phyloP scores from a whole-genome alignment of 2,329 filamentous ascomycete genomes.

The Pleoardoris graminearum region DNA sequence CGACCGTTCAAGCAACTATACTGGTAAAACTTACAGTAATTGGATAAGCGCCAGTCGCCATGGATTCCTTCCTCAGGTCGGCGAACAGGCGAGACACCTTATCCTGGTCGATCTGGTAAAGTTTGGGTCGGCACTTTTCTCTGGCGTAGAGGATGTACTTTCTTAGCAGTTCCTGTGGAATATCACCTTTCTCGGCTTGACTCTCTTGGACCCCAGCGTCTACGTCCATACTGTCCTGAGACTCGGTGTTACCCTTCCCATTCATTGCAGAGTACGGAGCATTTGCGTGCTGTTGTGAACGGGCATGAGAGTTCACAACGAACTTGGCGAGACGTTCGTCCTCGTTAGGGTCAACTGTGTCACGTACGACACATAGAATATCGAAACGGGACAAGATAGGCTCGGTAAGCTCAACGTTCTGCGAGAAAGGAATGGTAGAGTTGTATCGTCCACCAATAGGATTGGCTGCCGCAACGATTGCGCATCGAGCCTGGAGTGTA shows the following conservation, averaged over 20 bases:
- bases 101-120: constrained; percentile 97
- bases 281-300: constrained; percentile 71
- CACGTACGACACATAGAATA: constrained; percentile 92
- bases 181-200: constrained; percentile 67
- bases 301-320: constrained; percentile 90
- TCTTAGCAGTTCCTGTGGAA: constrained; percentile 84
- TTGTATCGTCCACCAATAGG: constrained; percentile 97
- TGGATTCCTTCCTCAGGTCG: constrained; percentile 90
- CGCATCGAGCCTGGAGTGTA: constrained; percentile 91
- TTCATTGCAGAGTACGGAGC: constrained; percentile 39
- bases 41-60: constrained; percentile 94
- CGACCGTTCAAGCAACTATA: background rate
- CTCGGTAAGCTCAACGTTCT: constrained; percentile 96
- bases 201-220: constrained; percentile 51
- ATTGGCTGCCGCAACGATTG: constrained; percentile 95
- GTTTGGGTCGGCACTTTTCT: constrained; percentile 84
- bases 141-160: constrained; percentile 98
- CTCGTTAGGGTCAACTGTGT: constrained; percentile 88
- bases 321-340: constrained; percentile 93
- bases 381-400: constrained; percentile 98
- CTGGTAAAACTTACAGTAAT: constrained; percentile 74
- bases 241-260: constrained; percentile 39
- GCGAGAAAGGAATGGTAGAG: constrained; percentile 89
- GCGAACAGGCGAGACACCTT: constrained; percentile 93
- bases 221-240: constrained; percentile 55